A percentile compares a stretch with the other conserved stretches of the same genome.
These are phyloP conservation scores for Agrocybe pediades DNA, from an alignment of 768 basidiomycete species.

Conservation along the genomic window DNA sequence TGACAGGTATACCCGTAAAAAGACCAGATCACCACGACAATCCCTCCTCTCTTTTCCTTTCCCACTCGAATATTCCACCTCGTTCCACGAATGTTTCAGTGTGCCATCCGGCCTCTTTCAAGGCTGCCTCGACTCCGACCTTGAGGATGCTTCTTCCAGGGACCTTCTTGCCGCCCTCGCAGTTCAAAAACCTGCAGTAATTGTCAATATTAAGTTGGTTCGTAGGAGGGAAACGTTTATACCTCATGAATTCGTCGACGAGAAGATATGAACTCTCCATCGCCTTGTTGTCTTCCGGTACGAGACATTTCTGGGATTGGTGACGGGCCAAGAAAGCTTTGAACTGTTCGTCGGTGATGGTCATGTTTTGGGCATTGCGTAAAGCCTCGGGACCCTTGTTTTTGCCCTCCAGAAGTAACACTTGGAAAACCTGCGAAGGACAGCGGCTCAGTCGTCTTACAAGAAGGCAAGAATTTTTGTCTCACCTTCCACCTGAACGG, in stretches of 20 bases:
- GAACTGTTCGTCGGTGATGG: conserved; percentile 34
- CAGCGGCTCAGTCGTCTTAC: too few relatives aligned
- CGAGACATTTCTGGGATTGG: conserved; percentile 23
- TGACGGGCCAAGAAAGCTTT: conserved; percentile 34
- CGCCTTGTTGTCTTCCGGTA: conserved; percentile 34
- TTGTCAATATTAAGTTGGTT: not conserved
- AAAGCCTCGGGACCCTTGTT: conserved; percentile 17
- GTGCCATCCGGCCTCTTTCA: conserved; percentile 35
- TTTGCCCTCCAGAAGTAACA: conserved; percentile 21
- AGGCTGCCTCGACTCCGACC: conserved; percentile 32
- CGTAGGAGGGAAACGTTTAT: not conserved
- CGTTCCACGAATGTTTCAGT: conserved; percentile 28
- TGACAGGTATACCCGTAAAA: conserved; percentile 10
- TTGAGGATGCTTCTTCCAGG: conserved; percentile 31
- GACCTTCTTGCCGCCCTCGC: conserved; percentile 28
- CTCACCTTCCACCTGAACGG: conserved; percentile 45
- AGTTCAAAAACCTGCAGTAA: conserved; percentile 25
- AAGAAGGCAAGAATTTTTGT: not conserved
- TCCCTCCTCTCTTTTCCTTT: conserved; percentile 4
- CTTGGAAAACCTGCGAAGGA: conserved; percentile 21
- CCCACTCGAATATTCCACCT: conserved; percentile 39
- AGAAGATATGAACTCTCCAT: conserved; percentile 39
- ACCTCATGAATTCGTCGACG: conserved; percentile 37
- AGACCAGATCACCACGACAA: conserved; percentile 5
- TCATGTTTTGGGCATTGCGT: conserved; percentile 22